Conservation (phyloP, 208 protist species). For the Trypanosoma cruzi region DNA sequence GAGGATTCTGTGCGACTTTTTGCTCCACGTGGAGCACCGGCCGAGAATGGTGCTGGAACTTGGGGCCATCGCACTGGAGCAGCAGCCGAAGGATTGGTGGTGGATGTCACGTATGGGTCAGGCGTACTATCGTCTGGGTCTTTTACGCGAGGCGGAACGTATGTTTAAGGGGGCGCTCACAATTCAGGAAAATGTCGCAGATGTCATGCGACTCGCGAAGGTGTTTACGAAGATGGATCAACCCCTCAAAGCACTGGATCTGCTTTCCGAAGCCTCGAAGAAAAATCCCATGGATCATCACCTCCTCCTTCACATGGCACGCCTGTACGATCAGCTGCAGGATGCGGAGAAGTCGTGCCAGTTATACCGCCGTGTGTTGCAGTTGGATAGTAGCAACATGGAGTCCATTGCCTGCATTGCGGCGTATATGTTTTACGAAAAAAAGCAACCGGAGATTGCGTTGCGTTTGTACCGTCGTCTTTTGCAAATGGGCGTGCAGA, state of each 20-base stretch:
- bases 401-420: slow-evolving; percentile 95
- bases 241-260: slow-evolving; percentile 92
- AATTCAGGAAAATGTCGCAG: slow-evolving; percentile 81
- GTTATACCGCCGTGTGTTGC: slow-evolving; percentile 84
- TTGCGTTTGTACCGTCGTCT: slow-evolving; percentile 94
- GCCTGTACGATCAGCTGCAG: slow-evolving; percentile 92
- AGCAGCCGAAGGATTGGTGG: slow-evolving; percentile 92
- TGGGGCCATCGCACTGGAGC: slow-evolving; percentile 51
- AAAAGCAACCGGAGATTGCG: slow-evolving; percentile 94
- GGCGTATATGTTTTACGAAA: slow-evolving; percentile 94
- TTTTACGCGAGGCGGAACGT: slow-evolving; percentile 95
- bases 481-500: slow-evolving; percentile 95
- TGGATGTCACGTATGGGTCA: slow-evolving; percentile 95
- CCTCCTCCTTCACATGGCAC: slow-evolving; percentile 86
- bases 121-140: slow-evolving; percentile 94
- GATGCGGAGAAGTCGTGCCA: slow-evolving; percentile 78
- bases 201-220: slow-evolving; percentile 93
- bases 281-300: slow-evolving; percentile 89
- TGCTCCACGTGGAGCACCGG: slow-evolving; percentile 94
- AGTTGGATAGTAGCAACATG: slow-evolving; percentile 90
- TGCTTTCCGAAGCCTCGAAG: slow-evolving; percentile 76
- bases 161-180: slow-evolving; percentile 84
- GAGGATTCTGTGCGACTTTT: slow-evolving; percentile 95
- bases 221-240: slow-evolving; percentile 94
- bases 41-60: slow-evolving; percentile 93